These are phyloP conservation scores for Henckelia pumila DNA, from an alignment of 257 asterid species.

Conservation along the genomic window DNA sequence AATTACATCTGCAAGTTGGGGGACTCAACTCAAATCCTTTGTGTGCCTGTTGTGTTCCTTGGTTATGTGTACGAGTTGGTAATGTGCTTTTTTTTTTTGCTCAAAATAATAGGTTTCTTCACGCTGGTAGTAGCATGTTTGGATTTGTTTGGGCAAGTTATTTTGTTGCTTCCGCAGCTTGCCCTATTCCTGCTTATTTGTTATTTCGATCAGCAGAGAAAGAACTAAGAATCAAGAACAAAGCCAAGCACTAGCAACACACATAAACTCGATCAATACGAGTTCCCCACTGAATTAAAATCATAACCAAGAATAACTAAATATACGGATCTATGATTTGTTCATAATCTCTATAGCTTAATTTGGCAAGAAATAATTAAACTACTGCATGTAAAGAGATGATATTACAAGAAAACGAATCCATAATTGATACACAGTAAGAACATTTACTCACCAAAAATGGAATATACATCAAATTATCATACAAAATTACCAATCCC, in stretches of 20 bases:
- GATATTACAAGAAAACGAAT: neutral
- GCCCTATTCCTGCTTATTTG: no score
- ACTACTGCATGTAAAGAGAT: neutral
- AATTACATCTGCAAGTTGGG: no score
- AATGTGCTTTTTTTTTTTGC: no score
- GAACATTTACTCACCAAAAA: neutral
- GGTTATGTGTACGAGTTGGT: no score
- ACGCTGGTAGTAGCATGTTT: no score
- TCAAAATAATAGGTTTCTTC: no score
- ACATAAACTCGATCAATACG: neutral
- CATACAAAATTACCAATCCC: neutral
- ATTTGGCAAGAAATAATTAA: neutral
- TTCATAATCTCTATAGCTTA: neutral
- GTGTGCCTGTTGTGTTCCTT: no score
- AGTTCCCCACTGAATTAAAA: neutral
- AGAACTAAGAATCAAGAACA: conserved; percentile 13
- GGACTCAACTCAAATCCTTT: no score
- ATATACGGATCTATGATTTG: neutral
- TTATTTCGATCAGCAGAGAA: conserved; percentile 4
- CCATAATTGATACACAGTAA: neutral
- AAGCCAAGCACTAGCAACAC: conserved; percentile 8
- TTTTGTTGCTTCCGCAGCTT: no score
- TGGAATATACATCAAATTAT: conserved; percentile 2
- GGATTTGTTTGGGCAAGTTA: no score
- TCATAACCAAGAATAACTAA: neutral